Percentiles rank a stretch among this genome's conserved stretches.
Conservation (phyloP, 805 yeast species). For the Metschnikowia peoriensis region DNA sequence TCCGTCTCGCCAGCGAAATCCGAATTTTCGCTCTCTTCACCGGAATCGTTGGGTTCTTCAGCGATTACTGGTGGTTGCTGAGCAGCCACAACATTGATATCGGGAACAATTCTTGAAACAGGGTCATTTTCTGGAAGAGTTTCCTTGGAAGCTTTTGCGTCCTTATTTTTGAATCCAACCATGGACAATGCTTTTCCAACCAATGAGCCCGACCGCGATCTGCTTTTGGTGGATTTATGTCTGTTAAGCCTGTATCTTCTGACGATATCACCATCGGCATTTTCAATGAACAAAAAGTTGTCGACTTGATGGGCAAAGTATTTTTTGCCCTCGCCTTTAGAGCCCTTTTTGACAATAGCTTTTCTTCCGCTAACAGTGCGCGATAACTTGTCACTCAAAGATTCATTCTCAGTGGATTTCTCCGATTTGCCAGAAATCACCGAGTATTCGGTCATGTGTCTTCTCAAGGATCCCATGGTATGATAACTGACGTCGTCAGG, state of each 20-base stretch:
- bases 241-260: conserved; percentile 74
- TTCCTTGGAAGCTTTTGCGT: conserved; percentile 1
- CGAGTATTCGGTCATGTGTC: conserved; percentile 35
- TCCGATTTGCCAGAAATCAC: conserved; percentile 20
- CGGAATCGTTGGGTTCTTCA: conserved; percentile 8
- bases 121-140: background rate
- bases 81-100: conserved; percentile 4
- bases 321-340: conserved; percentile 29
- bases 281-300: conserved; percentile 77
- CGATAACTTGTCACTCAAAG: conserved; percentile 13
- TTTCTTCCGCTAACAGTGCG: conserved; percentile 17
- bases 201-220: conserved; percentile 41
- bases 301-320: conserved; percentile 75
- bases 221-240: conserved; percentile 30
- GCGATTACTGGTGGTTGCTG: conserved; percentile 1
- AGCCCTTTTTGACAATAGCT: conserved; percentile 30
- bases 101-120: conserved; percentile 1
- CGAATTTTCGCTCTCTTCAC: conserved; percentile 19
- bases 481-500: conserved; percentile 32
- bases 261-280: conserved; percentile 87
- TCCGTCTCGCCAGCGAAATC: conserved; percentile 51
- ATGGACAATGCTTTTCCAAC: conserved; percentile 49
- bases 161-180: conserved; percentile 48
- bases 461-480: conserved; percentile 40
- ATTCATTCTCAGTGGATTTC: conserved; percentile 14